phyloP scores from a whole-genome alignment of 192 early-diverging fungal species.

The Coemansia sp. region DNA sequence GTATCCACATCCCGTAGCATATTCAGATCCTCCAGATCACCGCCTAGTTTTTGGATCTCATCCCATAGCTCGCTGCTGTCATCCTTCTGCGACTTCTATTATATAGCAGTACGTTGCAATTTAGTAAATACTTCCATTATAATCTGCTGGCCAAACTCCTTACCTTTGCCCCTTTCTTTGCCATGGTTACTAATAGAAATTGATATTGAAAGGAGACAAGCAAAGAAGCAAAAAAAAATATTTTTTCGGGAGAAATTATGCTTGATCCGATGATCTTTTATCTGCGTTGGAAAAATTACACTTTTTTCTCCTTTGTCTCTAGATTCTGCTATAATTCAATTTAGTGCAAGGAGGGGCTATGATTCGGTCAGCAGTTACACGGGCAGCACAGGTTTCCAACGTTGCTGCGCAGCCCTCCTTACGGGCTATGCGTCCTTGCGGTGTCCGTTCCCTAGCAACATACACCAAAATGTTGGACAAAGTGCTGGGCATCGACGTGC shows the following conservation, averaged over 20 bases:
- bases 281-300: neutral
- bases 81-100: slow-evolving; percentile 7
- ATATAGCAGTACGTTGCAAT: neutral
- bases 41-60: slow-evolving; percentile 68
- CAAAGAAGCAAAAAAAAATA: slow-evolving; percentile 1
- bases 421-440: neutral
- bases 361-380: slow-evolving; percentile 10
- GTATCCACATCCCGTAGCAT: slow-evolving; percentile 59
- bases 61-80: slow-evolving; percentile 41
- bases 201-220: neutral
- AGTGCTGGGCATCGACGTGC: slow-evolving; percentile 40
- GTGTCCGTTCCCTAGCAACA: slow-evolving; percentile 19
- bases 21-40: slow-evolving; percentile 57
- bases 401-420: neutral
- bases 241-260: neutral
- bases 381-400: neutral
- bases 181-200: slow-evolving; percentile 5
- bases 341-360: neutral
- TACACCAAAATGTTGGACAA: slow-evolving; percentile 48
- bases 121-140: neutral
- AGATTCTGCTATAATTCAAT: neutral
- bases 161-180: slow-evolving; percentile 18
- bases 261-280: slow-evolving; percentile 5
- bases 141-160: neutral
- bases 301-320: neutral